A percentile compares a stretch with the other conserved stretches of the same genome.
phyloP scores from a whole-genome alignment of 2,329 filamentous ascomycete species.

The Neopestalotiopsis sp. region DNA sequence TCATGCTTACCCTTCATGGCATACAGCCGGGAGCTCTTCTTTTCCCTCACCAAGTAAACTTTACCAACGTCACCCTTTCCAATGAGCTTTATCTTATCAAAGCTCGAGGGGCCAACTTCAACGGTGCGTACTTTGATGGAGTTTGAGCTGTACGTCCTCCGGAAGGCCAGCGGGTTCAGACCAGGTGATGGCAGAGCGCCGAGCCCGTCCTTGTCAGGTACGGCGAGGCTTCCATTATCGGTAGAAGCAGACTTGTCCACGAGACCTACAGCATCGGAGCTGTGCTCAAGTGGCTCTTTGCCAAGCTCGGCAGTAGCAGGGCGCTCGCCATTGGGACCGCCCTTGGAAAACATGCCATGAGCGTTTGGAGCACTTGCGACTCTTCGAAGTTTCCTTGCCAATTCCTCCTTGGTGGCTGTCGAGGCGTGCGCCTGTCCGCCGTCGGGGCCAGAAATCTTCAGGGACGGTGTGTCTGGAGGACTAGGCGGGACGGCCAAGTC shows the following conservation, averaged over 20 bases:
- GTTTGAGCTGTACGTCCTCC: constrained; percentile 97
- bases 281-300: constrained; percentile 76
- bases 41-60: constrained; percentile 95
- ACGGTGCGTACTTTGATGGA: constrained; percentile 98
- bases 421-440: constrained; percentile 71
- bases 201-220: constrained; percentile 57
- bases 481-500: constrained; percentile 91
- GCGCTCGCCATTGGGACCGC: constrained; percentile 65
- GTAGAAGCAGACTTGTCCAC: constrained; percentile 50
- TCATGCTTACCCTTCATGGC: constrained; percentile 88
- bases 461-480: constrained; percentile 85
- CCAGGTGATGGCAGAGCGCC: constrained; percentile 70
- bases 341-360: constrained; percentile 81
- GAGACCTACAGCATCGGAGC: constrained; percentile 57
- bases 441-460: constrained; percentile 74
- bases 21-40: constrained; percentile 94
- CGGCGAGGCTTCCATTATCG: constrained; percentile 43
- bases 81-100: constrained; percentile 99
- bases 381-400: constrained; percentile 88
- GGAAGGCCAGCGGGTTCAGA: constrained; percentile 76
- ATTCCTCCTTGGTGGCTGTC: constrained; percentile 86
- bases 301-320: constrained; percentile 86
- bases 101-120: constrained; percentile 92
- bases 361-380: constrained; percentile 97
- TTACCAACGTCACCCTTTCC: constrained; percentile 99